phyloP scores from a whole-genome alignment of 305 asterid species.

The Ruellia speciosa region DNA sequence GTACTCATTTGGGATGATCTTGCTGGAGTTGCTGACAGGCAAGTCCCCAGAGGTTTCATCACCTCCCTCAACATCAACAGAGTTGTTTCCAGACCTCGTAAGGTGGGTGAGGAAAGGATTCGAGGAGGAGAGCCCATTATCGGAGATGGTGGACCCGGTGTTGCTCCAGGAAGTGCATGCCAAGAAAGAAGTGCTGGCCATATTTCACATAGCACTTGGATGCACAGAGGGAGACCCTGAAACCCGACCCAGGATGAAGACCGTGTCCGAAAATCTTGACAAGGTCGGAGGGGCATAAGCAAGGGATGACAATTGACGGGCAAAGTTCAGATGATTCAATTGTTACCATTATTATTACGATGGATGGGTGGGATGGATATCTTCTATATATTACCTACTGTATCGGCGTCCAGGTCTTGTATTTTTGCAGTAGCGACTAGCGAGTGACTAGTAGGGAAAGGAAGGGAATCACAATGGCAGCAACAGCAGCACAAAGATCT shows the following conservation, averaged over 20 bases:
- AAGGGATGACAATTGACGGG: not conserved
- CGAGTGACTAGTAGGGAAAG: not conserved
- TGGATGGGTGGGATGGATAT: too few relatives aligned
- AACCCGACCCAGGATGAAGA: conserved; percentile 80
- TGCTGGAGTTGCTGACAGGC: conserved; percentile 78
- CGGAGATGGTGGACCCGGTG: conserved; percentile 81
- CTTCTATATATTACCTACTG: too few relatives aligned
- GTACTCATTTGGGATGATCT: conserved; percentile 78
- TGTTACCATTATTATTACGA: not conserved
- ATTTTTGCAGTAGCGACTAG: too few relatives aligned
- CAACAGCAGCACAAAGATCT: too few relatives aligned
- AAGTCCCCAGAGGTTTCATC: conserved; percentile 73
- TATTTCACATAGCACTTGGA: conserved; percentile 65
- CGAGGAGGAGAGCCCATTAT: conserved; percentile 63
- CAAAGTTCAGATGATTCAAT: not conserved
- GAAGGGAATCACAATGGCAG: too few relatives aligned
- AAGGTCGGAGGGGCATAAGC: conserved; percentile 50
- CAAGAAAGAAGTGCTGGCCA: conserved; percentile 76
- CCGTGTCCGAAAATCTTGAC: conserved; percentile 66
- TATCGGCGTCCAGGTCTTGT: too few relatives aligned
- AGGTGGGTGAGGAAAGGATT: conserved; percentile 92
- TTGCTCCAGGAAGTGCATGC: conserved; percentile 73
- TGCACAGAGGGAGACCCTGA: conserved; percentile 92
- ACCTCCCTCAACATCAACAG: conserved; percentile 60
- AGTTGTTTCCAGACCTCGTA: conserved; percentile 60